These are phyloP conservation scores for Talaromyces sp. DNA, from an alignment of 2,329 filamentous ascomycete genomes.

Conservation along the genomic window DNA sequence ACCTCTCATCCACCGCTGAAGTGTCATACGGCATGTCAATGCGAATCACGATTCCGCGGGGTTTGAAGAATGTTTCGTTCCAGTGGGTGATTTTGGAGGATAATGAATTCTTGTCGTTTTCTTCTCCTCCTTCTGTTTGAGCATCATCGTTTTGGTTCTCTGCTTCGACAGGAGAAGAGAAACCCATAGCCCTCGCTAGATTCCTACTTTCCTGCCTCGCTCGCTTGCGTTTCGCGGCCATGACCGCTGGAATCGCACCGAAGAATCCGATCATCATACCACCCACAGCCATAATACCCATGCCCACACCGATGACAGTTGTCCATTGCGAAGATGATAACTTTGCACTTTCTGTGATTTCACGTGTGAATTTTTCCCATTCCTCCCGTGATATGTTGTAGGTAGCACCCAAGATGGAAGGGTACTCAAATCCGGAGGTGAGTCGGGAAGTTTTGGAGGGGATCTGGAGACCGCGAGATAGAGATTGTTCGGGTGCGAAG, in stretches of 20 bases:
- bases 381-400: slow-evolving; percentile 21
- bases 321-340: slow-evolving; percentile 28
- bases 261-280: slow-evolving; percentile 29
- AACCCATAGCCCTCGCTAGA: slow-evolving; percentile 20
- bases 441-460: slow-evolving; percentile 23
- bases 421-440: slow-evolving; percentile 30
- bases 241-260: slow-evolving; percentile 24
- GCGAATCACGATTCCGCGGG: slow-evolving; percentile 26
- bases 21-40: slow-evolving; percentile 29
- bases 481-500: slow-evolving; percentile 17
- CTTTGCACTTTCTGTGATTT: slow-evolving; percentile 25
- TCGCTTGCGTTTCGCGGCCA: slow-evolving; percentile 20
- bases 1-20: slow-evolving; percentile 20
- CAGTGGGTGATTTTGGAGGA: slow-evolving; percentile 22
- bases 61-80: slow-evolving; percentile 28
- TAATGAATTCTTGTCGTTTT: slow-evolving; percentile 12
- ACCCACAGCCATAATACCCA: slow-evolving; percentile 27
- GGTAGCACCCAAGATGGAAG: slow-evolving; percentile 19
- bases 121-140: neutral
- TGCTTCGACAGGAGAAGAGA: neutral
- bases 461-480: slow-evolving; percentile 27
- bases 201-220: slow-evolving; percentile 24
- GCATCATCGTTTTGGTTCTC: neutral
- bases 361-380: slow-evolving; percentile 26
- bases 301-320: slow-evolving; percentile 25